Base-by-base conservation (phyloP, 345 rosid species). In the Citrus reticulata region DNA sequence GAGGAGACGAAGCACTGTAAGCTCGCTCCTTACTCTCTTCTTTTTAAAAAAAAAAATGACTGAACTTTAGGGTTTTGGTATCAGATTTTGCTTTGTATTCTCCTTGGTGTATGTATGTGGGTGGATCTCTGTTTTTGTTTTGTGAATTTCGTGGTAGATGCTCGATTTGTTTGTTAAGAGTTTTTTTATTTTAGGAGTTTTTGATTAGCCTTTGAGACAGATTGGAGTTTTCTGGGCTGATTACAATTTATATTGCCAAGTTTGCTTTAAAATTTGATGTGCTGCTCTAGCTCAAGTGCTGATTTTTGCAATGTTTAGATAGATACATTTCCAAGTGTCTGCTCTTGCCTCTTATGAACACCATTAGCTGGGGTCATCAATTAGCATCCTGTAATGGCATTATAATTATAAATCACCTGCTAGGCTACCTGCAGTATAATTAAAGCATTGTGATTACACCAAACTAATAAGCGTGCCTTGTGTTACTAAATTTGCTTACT, bases 1-100 rank as follows among this genome's bases (percentile, higher is more conserved):
- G 87, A 92, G 98, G 70, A 86, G 98, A 68, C 85, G 97, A 65
- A 94, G 98, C 89, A 82, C 82, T 73, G 99, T 96, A 83, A 82
- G 79, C 70, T 68, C 58, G 22, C 58, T 19, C 22, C 0, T 17
- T 54, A 54, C 22, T 54, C 22, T 17, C 16, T 7, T 35, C 34
- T 35, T 35, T 16, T 58, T 62, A 24, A 46, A 59, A 19, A 55
- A 42, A n/a, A 5, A 4, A 6, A 14, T 8, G 54, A 27, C 34
- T 32, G 25, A 13, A 62, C 19, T 59, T 74, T 74, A 8, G 30
- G 57, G 24, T 27, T 74, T 74, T 74, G 58, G 58, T 4, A 6
- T 19, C 68, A 8, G 39, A 27, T 35, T 62, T 74, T 62, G 13
- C 66, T 3, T 24, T n/a, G 54, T 35, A 24, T 51, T 35, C 13